Evolutionary conservation across 1,284 basidiomycete species (phyloP).

Genomic region (Trichosporon inkin): DNA sequence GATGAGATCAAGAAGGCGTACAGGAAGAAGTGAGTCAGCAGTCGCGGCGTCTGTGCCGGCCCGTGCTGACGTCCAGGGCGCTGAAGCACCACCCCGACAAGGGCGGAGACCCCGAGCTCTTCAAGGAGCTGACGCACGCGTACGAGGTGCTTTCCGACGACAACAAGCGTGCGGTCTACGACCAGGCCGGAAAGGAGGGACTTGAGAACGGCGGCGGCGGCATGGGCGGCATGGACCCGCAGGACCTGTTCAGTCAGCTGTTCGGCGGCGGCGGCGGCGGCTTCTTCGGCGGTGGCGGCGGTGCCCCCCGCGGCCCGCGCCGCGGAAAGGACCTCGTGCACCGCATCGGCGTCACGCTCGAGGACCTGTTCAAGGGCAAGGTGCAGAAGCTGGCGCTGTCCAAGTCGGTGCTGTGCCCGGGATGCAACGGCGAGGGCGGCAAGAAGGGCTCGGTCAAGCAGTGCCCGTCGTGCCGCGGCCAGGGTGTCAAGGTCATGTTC

Average conservation of each 20-base stretch:
- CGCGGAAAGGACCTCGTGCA: slow-evolving; percentile 98
- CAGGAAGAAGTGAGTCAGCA: slow-evolving; percentile 69
- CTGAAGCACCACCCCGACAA: slow-evolving; percentile 91
- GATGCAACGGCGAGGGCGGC: slow-evolving; percentile 94
- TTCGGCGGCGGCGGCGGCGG: slow-evolving; percentile 68
- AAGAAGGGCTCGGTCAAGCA: slow-evolving; percentile 90
- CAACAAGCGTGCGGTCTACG: slow-evolving; percentile 80
- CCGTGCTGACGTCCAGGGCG: slow-evolving; percentile 58
- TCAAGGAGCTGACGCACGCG: slow-evolving; percentile 96
- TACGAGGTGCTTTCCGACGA: slow-evolving; percentile 92
- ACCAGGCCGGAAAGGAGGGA: slow-evolving; percentile 90
- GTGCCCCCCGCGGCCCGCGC: slow-evolving; percentile 70
- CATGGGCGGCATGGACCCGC: slow-evolving; percentile 82
- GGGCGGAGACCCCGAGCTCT: slow-evolving; percentile 91
- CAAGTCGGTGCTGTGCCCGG: slow-evolving; percentile 87
- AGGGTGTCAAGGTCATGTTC: slow-evolving; percentile 85
- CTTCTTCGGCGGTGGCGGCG: slow-evolving; percentile 61
- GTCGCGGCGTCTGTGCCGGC: neutral
- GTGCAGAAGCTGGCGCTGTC: slow-evolving; percentile 96
- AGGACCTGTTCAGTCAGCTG: slow-evolving; percentile 97
- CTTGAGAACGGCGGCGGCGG: slow-evolving; percentile 72
- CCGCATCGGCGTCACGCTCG: slow-evolving; percentile 89
- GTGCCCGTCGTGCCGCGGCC: slow-evolving; percentile 78
- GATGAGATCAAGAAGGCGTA: slow-evolving; percentile 89
- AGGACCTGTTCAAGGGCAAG: slow-evolving; percentile 98